Conservation (phyloP, 2,329 filamentous ascomycete genomes). For the Ilyonectria destructans region DNA sequence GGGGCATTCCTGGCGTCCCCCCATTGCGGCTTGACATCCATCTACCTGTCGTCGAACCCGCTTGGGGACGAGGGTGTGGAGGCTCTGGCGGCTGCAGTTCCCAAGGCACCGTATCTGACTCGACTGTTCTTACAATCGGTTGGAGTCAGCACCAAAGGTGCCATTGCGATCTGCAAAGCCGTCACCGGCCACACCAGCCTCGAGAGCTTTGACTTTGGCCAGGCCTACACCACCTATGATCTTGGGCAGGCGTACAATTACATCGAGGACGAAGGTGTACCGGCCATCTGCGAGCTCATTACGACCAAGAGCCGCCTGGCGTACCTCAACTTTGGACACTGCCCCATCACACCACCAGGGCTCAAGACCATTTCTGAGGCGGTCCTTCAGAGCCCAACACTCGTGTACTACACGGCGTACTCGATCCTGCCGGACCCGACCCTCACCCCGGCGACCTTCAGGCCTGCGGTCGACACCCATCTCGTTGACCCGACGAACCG, state of each 20-base stretch:
- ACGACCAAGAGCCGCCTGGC: conserved; percentile 52
- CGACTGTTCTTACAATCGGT: conserved; percentile 61
- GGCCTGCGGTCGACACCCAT: conserved; percentile 48
- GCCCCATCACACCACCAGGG: conserved; percentile 50
- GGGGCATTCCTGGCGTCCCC: conserved; percentile 53
- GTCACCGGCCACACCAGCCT: conserved; percentile 55
- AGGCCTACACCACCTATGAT: conserved; percentile 64
- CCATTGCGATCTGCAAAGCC: conserved; percentile 56
- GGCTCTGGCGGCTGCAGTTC: conserved; percentile 52
- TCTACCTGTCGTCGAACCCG: conserved; percentile 59
- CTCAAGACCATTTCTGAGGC: conserved; percentile 50
- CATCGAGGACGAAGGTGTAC: conserved; percentile 57
- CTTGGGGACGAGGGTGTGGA: conserved; percentile 54
- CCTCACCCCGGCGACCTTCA: conserved; percentile 46
- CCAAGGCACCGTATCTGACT: conserved; percentile 53
- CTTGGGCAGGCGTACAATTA: conserved; percentile 64
- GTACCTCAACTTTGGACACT: conserved; percentile 62
- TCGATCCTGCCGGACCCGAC: conserved; percentile 55
- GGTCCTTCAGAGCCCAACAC: conserved; percentile 50
- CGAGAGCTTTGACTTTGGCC: conserved; percentile 60
- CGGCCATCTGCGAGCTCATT: conserved; percentile 55
- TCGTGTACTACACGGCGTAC: conserved; percentile 57
- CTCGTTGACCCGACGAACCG: conserved; percentile 46
- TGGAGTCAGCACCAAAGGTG: conserved; percentile 60
- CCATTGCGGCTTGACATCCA: conserved; percentile 53